Evolutionary conservation across 2,329 filamentous ascomycete genomes (phyloP).

Genomic region (Claviceps africana): DNA sequence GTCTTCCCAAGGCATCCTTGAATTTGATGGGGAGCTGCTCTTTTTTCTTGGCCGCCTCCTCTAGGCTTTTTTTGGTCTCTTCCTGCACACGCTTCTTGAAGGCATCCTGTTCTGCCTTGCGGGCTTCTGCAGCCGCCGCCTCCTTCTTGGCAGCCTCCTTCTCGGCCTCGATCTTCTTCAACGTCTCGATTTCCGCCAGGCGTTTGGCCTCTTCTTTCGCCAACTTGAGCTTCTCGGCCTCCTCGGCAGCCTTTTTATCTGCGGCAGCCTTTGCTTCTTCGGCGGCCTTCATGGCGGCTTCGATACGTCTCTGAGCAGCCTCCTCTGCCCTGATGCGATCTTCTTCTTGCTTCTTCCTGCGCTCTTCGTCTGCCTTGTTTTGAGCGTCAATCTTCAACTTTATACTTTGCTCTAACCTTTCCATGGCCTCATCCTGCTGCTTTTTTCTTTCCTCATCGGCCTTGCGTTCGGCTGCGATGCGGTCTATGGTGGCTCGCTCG

Average conservation of each 20-base stretch:
- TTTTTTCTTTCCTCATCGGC: constrained; percentile 32
- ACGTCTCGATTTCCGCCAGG: constrained; percentile 25
- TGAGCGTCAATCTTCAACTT: constrained; percentile 26
- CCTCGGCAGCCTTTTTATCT: constrained; percentile 27
- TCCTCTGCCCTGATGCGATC: constrained; percentile 31
- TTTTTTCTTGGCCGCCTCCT: constrained; percentile 36
- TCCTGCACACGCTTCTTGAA: constrained; percentile 43
- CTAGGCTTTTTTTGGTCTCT: constrained; percentile 34
- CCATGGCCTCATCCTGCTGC: constrained; percentile 20
- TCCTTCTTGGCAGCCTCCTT: constrained; percentile 27
- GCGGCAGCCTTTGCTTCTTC: constrained; percentile 29
- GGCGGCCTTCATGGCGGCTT: constrained; percentile 27
- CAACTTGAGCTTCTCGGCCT: constrained; percentile 25
- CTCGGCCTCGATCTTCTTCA: constrained; percentile 26
- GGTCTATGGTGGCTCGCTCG: constrained; percentile 28
- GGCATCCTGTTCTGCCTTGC: constrained; percentile 46
- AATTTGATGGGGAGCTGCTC: constrained; percentile 70
- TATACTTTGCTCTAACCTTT: constrained; percentile 23
- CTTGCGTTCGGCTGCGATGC: constrained; percentile 30
- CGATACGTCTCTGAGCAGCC: constrained; percentile 27
- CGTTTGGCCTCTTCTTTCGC: constrained; percentile 25
- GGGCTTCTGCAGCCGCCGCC: constrained; percentile 28
- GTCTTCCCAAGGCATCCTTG: constrained; percentile 81
- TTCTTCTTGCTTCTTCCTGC: constrained; percentile 25
- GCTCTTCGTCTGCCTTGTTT: constrained; percentile 29